A percentile compares a stretch with the other conserved stretches of the same genome.
Conservation (phyloP, 2,329 filamentous ascomycete genomes). For the Dothidotthia symphoricarpi region DNA sequence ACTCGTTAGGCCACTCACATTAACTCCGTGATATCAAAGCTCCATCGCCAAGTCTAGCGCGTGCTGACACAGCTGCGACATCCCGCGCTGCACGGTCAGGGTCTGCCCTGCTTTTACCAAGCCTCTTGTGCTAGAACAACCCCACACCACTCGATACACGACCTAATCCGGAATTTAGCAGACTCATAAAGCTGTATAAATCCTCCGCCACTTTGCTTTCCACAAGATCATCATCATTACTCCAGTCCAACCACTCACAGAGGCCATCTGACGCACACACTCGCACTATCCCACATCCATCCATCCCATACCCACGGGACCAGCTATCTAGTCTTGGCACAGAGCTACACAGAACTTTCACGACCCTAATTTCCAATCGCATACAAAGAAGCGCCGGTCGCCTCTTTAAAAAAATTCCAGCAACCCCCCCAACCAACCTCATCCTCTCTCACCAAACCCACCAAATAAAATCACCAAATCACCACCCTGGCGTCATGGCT, state of each 20-base stretch:
- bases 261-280: slow-evolving; percentile 27
- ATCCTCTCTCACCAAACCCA: slow-evolving; percentile 4
- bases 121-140: slow-evolving; percentile 11
- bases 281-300: slow-evolving; percentile 24
- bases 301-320: slow-evolving; percentile 16
- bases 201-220: slow-evolving; percentile 10
- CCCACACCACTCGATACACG: slow-evolving; percentile 6
- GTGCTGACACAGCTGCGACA: slow-evolving; percentile 29
- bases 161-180: no score
- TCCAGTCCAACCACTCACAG: slow-evolving; percentile 18
- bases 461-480: slow-evolving; percentile 8
- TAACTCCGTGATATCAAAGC: slow-evolving; percentile 11
- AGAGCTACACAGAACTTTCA: slow-evolving; percentile 12
- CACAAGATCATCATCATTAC: slow-evolving; percentile 10
- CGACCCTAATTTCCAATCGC: slow-evolving; percentile 6
- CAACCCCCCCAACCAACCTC: slow-evolving; percentile 4
- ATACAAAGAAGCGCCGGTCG: slow-evolving; percentile 19
- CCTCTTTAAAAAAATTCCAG: slow-evolving; percentile 9
- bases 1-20: slow-evolving; percentile 21
- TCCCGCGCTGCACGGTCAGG: slow-evolving; percentile 28
- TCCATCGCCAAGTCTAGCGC: slow-evolving; percentile 20
- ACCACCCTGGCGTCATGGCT: slow-evolving; percentile 36
- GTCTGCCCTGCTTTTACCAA: slow-evolving; percentile 12
- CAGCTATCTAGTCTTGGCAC: slow-evolving; percentile 23
- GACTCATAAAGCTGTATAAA: slow-evolving; percentile 16